These are phyloP conservation scores for Scutellaria barbata DNA, from an alignment of 257 asterid genomes.

Conservation along the genomic window DNA sequence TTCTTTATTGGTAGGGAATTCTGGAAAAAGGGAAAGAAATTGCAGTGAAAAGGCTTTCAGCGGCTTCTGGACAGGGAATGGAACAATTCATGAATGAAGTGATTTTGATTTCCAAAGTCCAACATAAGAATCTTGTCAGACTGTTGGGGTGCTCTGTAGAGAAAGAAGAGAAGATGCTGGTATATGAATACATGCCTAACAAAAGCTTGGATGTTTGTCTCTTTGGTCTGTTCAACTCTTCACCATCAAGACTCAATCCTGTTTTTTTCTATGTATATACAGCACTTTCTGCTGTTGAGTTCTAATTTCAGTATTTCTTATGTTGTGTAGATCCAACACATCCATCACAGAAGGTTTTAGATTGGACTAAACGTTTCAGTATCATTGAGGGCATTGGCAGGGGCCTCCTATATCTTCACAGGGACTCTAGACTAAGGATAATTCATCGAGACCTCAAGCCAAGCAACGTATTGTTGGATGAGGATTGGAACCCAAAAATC, in stretches of 20 bases:
- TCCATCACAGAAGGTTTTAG: constrained; percentile 35
- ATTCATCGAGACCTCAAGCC: constrained; percentile 65
- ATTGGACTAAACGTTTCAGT: constrained; percentile 52
- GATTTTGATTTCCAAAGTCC: constrained; percentile 23
- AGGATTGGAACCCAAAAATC: constrained; percentile 60
- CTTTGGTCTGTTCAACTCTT: constrained; percentile 42
- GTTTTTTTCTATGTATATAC: too few species aligned
- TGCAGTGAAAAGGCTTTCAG: constrained; percentile 10
- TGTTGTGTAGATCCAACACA: constrained; percentile 34
- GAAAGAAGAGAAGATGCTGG: constrained; percentile 49
- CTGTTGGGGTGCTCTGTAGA: constrained; percentile 52
- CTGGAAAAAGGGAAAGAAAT: constrained; percentile 43
- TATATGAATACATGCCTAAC: constrained; percentile 57
- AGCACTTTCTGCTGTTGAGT: background rate
- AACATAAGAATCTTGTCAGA: constrained; percentile 54
- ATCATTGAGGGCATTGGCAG: constrained; percentile 59
- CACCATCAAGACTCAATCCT: too few species aligned
- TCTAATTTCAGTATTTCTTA: background rate
- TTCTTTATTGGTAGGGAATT: background rate
- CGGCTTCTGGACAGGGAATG: constrained; percentile 9
- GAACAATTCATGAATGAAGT: constrained; percentile 21
- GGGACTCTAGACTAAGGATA: constrained; percentile 59
- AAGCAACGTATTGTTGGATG: constrained; percentile 58
- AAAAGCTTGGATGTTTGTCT: constrained; percentile 48
- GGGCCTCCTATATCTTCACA: constrained; percentile 65